A percentile compares a stretch with the other conserved stretches of the same genome.
phyloP scores from a whole-genome alignment of 2,329 filamentous ascomycete species.

The Ophiostoma fasciatum region DNA sequence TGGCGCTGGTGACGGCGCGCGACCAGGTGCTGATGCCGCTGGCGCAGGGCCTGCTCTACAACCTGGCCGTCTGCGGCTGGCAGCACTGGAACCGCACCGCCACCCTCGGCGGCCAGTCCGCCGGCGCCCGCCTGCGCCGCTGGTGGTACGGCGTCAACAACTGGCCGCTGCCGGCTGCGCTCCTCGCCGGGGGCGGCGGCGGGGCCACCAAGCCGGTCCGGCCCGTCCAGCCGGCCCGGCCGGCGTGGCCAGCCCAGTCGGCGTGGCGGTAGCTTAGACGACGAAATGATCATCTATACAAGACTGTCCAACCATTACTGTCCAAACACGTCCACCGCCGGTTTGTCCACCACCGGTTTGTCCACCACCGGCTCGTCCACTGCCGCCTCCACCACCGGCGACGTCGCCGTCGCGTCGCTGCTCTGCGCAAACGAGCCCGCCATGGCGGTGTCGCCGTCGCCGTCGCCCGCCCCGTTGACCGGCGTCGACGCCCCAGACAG shows the following conservation, averaged over 20 bases:
- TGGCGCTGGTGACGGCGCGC: conserved; percentile 70
- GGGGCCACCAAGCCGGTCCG: neutral
- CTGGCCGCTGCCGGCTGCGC: conserved; percentile 51
- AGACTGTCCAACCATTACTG: too few relatives aligned
- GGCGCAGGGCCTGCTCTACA: conserved; percentile 79
- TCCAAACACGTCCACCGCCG: conserved; percentile 17
- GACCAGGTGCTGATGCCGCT: conserved; percentile 90
- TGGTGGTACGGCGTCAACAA: conserved; percentile 97
- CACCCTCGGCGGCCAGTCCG: conserved; percentile 57
- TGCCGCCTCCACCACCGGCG: too few relatives aligned
- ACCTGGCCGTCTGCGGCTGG: conserved; percentile 74
- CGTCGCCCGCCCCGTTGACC: conserved; percentile 1
- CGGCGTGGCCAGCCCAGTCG: neutral
- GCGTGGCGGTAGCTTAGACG: too few relatives aligned
- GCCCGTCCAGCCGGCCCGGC: too few relatives aligned
- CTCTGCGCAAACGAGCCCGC: conserved; percentile 3
- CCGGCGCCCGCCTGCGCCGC: conserved; percentile 63
- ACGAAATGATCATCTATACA: too few relatives aligned
- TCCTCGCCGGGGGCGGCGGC: neutral
- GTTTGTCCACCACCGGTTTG: too few relatives aligned
- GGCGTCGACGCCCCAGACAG: conserved; percentile 7
- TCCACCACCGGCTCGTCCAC: too few relatives aligned
- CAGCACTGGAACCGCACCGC: conserved; percentile 74
- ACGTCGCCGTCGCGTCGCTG: conserved; percentile 7
- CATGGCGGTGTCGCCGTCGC: conserved; percentile 6